Conservation (phyloP, 2,329 filamentous ascomycete species). For the Aspergillus awamori region DNA sequence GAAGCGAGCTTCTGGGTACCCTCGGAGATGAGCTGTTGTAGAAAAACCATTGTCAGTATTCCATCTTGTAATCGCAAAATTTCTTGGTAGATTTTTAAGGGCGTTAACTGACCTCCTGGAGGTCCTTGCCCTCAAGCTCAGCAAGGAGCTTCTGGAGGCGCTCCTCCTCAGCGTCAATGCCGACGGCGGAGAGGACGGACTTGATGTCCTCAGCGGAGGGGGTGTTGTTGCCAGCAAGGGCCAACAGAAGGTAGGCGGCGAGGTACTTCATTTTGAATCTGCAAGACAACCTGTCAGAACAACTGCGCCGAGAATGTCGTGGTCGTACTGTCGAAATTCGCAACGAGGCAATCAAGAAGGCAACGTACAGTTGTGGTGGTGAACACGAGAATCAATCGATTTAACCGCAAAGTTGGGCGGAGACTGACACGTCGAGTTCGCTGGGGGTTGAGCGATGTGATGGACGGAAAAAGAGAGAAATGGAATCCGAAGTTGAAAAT, state of each 20-base stretch:
- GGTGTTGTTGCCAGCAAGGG: conserved; percentile 85
- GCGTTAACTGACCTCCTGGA: conserved; percentile 75
- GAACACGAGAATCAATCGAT: conserved; percentile 84
- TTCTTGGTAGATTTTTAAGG: neutral
- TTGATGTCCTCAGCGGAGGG: conserved; percentile 87
- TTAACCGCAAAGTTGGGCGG: conserved; percentile 96
- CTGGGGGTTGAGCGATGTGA: conserved; percentile 35
- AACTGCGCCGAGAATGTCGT: neutral
- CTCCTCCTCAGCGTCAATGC: conserved; percentile 88
- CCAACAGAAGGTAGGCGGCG: conserved; percentile 97
- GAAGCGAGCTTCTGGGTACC: conserved; percentile 94
- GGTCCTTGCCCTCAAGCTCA: conserved; percentile 69
- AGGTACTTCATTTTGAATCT: conserved; percentile 95
- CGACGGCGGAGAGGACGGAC: conserved; percentile 86
- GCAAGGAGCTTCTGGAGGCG: conserved; percentile 83
- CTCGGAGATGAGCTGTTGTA: conserved; percentile 78
- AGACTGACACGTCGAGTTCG: conserved; percentile 99
- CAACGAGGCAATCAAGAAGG: neutral
- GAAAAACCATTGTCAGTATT: conserved; percentile 19
- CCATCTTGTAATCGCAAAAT: neutral
- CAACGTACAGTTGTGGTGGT: conserved; percentile 34
- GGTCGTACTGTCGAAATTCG: conserved; percentile 5
- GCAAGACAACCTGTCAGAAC: neutral
- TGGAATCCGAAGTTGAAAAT: conserved; percentile 31
- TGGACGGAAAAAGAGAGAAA: conserved; percentile 33